Evolutionary conservation across 495 filamentous ascomycete species (phyloP), one percentile per base, ranked within the genome.

Genomic region (Pseudoneurospora amorphoporcata): DNA sequence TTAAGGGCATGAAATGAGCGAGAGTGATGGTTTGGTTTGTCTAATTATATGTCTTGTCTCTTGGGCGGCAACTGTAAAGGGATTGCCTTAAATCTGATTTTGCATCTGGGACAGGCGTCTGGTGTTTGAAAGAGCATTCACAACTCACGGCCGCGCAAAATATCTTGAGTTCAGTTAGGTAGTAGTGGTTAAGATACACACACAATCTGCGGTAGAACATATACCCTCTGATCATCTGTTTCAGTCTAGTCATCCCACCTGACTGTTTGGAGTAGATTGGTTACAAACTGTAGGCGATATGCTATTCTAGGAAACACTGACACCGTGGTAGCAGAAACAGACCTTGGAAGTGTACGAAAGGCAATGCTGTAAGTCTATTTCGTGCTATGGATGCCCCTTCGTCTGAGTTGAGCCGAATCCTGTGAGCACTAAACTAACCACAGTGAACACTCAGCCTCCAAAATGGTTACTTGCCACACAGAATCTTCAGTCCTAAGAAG

Each of bases 91-190:
- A 32, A 68, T n/a, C 43, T 61, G 35, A 68, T 61, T 71, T 70
- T 68, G 42, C 69, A 75, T 68, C 73, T 78, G 75, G 77, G 71
- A 75, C 72, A 70, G 77, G 76, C 76, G 76, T 79, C 45, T 72
- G 77, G 77, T 76, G 77, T 79, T 77, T 58, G 71, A 75, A 35
- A 65, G 75, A 72, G 47, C 69, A 41, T 53, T 72, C 23, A 72
- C 42, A 39, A 69, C 69, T 35, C 53, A 58, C 53, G 29, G 53
- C 53, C 53, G 53, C 53, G 53, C n/a, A 72, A 69, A 68, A 23
- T 69, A 69, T 45, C n/a, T 41, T 68, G 39, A 61, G 61, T 41
- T 29, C 38, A 72, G 4, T 68, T 71, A 65, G 45, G 43, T 71
- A 47, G 32, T 65, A 35, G 45, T 71, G 37, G 70, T 58, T 71